Percentiles rank a stretch among this genome's conserved stretches.
These are phyloP conservation scores for Cinnamomum chago DNA, from an alignment of 164 flowering plant genomes.

Conservation along the genomic window DNA sequence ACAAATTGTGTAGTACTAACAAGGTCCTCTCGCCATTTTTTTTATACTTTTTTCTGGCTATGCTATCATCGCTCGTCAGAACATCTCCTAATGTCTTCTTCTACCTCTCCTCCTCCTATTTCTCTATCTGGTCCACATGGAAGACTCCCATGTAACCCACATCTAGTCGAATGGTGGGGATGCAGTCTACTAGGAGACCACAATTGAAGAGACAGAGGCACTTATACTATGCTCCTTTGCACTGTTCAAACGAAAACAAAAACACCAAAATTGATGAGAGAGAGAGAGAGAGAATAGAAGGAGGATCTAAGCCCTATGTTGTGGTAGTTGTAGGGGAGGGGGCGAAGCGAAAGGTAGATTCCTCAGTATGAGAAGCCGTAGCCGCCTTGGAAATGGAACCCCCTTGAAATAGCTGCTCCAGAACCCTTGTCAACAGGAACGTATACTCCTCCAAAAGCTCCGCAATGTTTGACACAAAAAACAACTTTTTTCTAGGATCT, in stretches of 20 bases:
- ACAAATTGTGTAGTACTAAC: too few species aligned
- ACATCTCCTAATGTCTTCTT: too few species aligned
- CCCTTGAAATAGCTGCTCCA: conserved; percentile 49
- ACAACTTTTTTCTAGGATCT: conserved; percentile 21
- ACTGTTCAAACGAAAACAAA: not conserved
- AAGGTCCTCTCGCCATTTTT: too few species aligned
- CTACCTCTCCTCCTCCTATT: fast-evolving
- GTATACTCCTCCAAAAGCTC: conserved; percentile 78
- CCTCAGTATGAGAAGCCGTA: conserved; percentile 55
- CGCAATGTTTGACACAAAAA: conserved; percentile 58
- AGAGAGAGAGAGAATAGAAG: not conserved
- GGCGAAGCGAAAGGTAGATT: conserved; percentile 50
- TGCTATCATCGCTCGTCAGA: too few species aligned
- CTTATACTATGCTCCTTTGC: not conserved
- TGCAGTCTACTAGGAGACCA: too few species aligned
- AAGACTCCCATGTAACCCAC: too few species aligned
- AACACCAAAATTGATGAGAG: not conserved
- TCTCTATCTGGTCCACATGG: too few species aligned
- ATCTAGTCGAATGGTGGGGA: too few species aligned
- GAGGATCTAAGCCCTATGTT: not conserved
- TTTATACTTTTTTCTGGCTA: too few species aligned
- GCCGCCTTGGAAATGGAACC: conserved; percentile 62
- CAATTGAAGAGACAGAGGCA: not conserved
- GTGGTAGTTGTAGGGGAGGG: conserved; percentile 3
- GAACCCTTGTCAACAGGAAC: conserved; percentile 45